Base-by-base conservation (phyloP, 2,329 filamentous ascomycete species). In the Penicillium hesseltinei region DNA sequence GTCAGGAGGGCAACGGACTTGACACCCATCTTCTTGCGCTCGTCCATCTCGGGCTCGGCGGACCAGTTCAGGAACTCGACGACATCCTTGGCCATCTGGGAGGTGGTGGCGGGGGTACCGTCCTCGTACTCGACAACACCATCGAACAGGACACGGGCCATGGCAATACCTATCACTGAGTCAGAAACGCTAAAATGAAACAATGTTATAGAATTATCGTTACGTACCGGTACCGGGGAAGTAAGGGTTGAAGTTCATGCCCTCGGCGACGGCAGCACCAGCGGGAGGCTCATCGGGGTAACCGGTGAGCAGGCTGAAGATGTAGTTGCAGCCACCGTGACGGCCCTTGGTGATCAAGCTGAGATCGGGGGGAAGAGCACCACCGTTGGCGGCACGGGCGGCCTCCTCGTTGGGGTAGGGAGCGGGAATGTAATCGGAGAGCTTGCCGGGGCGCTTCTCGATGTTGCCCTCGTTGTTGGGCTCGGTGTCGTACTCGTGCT, bases 341-440 rank as follows among this genome's bases (percentile, higher is more conserved):
- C 94, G 89, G 71, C 86, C 94, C 88, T 99, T 99, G 83, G 95
- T 85, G 69, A 99, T 97, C 82, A 99, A 84, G 76, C 89, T 93
- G 81, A 99, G 88, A 88, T 99, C 94, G 60, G 94, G 94, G 67
- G 94, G 94, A 56, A 97, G 86, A 73, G 94, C 94, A 84, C 94
- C 94, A 77, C 95, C 96, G 86, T 99, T 99, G 81, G 92, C 92
- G 75, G 92, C 92, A 75, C 94, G 92, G 64, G 93, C 93, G 68
- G 94, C 93, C 83, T 99, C 93, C 74, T 99, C 94, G 82, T 99
- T 99, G 84, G 95, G 94, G 88, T 99, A 99, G 31, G 94, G 94
- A 53, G 84, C 78, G 58, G 92, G 93, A 63, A 99, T 88, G 81
- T 97, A 97, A 79, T 99, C 94, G 71, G 94, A 96, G 52, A 99